Percentiles rank a stretch among this genome's conserved stretches.
phyloP scores from a whole-genome alignment of 1,284 basidiomycete genomes.

The Hypsizygus ulmarius region DNA sequence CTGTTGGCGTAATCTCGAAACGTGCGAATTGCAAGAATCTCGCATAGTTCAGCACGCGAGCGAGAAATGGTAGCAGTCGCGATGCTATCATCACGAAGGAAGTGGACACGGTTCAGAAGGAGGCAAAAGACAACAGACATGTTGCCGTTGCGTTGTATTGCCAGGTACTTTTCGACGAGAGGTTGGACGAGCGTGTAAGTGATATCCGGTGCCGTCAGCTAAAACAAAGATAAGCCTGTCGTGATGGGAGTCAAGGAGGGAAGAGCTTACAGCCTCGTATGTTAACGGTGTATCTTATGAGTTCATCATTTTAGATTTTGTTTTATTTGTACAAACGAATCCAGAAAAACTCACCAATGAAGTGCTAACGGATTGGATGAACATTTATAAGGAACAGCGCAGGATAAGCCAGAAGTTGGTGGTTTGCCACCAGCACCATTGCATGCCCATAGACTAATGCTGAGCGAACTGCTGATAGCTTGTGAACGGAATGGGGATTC shows the following conservation, averaged over 20 bases:
- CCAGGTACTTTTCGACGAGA: conserved; percentile 69
- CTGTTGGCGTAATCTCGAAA: conserved; percentile 78
- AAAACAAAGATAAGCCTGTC: conserved; percentile 10
- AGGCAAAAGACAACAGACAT: conserved; percentile 84
- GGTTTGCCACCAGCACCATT: too few species aligned
- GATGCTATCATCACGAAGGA: conserved; percentile 72
- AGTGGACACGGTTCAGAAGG: conserved; percentile 86
- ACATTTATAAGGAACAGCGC: conserved; percentile 2
- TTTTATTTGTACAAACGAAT: neutral
- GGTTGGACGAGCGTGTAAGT: conserved; percentile 83
- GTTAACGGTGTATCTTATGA: conserved; percentile 70
- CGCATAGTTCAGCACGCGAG: conserved; percentile 80
- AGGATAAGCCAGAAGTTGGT: neutral
- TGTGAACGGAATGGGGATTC: too few species aligned
- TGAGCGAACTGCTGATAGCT: too few species aligned
- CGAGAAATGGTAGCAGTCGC: conserved; percentile 65
- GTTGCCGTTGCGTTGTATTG: conserved; percentile 62
- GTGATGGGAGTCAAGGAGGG: neutral
- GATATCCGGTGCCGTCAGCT: conserved; percentile 80
- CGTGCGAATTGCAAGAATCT: conserved; percentile 82
- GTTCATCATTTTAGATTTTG: conserved; percentile 9
- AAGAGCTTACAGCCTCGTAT: conserved; percentile 59
- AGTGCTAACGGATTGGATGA: conserved; percentile 42
- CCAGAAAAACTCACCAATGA: conserved; percentile 49
- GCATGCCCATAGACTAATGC: too few species aligned